Percentiles rank a stretch among this genome's conserved stretches.
Evolutionary conservation across 495 filamentous ascomycete species (phyloP).

Genomic region (Penicillium steckii): DNA sequence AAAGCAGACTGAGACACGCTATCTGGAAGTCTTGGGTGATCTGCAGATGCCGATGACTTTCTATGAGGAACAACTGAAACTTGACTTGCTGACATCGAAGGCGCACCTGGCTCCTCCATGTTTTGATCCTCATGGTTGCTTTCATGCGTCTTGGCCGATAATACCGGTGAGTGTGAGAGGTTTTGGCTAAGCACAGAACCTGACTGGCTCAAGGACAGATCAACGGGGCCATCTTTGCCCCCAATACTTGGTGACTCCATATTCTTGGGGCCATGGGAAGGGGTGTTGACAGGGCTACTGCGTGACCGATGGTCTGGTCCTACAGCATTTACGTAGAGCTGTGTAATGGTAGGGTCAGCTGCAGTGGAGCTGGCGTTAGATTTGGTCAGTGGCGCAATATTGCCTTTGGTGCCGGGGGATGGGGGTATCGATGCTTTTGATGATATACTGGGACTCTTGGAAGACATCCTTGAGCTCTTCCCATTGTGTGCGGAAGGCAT

Average conservation of each 20-base stretch:
- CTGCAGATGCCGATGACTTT: slow-evolving; percentile 19
- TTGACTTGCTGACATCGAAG: slow-evolving; percentile 19
- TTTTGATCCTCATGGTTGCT: slow-evolving; percentile 25
- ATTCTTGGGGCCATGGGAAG: slow-evolving; percentile 26
- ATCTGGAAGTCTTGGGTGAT: slow-evolving; percentile 29
- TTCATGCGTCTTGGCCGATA: slow-evolving; percentile 30
- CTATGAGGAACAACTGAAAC: slow-evolving; percentile 22
- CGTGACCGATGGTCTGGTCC: slow-evolving; percentile 38
- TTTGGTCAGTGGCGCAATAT: slow-evolving; percentile 46
- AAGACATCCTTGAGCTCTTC: slow-evolving; percentile 54
- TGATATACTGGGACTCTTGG: slow-evolving; percentile 50
- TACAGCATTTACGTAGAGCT: slow-evolving; percentile 56
- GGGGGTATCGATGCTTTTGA: slow-evolving; percentile 52
- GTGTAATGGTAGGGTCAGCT: slow-evolving; percentile 47
- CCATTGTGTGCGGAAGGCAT: slow-evolving; percentile 36
- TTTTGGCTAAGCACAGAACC: slow-evolving; percentile 33
- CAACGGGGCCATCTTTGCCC: slow-evolving; percentile 29
- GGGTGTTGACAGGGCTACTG: slow-evolving; percentile 33
- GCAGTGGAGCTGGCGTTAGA: slow-evolving; percentile 36
- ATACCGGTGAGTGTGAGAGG: slow-evolving; percentile 34
- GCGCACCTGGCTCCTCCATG: slow-evolving; percentile 14
- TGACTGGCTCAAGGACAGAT: slow-evolving; percentile 27
- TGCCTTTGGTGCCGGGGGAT: slow-evolving; percentile 38
- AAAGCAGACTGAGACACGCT: slow-evolving; percentile 15
- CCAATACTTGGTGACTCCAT: slow-evolving; percentile 32